Base-by-base conservation (phyloP, 2,329 filamentous ascomycete genomes). In the Penicillium psychrosexuale region DNA sequence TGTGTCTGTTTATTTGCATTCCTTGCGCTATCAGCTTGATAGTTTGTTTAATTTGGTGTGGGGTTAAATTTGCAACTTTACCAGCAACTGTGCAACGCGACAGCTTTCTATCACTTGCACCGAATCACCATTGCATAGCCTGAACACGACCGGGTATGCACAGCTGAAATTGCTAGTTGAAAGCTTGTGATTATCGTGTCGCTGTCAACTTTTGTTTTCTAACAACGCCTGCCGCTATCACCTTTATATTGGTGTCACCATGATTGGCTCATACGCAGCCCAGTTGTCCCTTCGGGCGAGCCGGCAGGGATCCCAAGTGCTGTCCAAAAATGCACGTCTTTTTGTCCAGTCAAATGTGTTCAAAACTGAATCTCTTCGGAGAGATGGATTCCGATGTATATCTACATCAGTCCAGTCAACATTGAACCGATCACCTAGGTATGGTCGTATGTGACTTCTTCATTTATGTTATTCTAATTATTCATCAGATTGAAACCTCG, bases 251-350 rank as follows among this genome's bases (percentile, higher is more conserved):
- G 51, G 48, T 57, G 43, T 27, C 51, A 59, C 49, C 49, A 65
- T 65, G 62, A 40, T 64, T 42, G 46, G 52, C 38, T 38, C 47
- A 46, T 43, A 43, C 24, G 52, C 43, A 42, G 34, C 30, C 7
- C 51, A 56, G 51, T 31, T 60, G 50, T 45, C 52, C 19, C 27
- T 58, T 48, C 55, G 57, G 33, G 54, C 52, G 8, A 38, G 45
- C 31, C 50, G 42, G 12, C 53, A 51, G 36, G 47, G 44, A 28
- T 55, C 51, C 24, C 40, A 43, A 28, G 24, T 52, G 5, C 36
- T 56, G 27, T 33, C 33, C 6, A 51, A 30, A 12, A 51, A 42
- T n/a, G 28, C 55, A 13, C 45, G 34, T 28, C 11, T 56, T n/a
- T 31, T 40, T 42, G 19, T 48, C 17, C 50, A 51, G n/a, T 30